Conservation (phyloP, 148 eudicot genomes). For the Cornus florida region DNA sequence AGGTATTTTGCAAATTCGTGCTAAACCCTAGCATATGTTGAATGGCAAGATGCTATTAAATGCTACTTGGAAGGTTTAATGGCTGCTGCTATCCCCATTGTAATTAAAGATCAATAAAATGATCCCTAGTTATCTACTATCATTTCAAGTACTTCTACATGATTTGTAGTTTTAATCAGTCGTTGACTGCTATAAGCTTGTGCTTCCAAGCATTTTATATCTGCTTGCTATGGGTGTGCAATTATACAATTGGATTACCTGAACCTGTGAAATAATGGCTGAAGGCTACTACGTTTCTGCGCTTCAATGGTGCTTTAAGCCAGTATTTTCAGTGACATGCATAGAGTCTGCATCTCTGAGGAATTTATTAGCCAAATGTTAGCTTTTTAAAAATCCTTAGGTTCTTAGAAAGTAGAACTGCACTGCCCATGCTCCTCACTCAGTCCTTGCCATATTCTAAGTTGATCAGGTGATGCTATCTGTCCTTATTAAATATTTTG, state of each 20-base stretch:
- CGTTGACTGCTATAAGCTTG: slow-evolving; percentile 1
- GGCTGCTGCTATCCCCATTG: not conserved
- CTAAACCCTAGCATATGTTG: not conserved
- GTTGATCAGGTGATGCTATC: not conserved
- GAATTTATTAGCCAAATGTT: not conserved
- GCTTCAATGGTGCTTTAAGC: not conserved
- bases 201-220: slow-evolving; percentile 5
- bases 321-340: not conserved
- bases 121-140: not conserved
- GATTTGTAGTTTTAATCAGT: not conserved
- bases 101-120: not conserved
- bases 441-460: slow-evolving; percentile 2
- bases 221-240: not conserved
- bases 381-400: not conserved
- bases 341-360: not conserved
- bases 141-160: not conserved
- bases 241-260: too few species aligned
- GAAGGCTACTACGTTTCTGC: not conserved
- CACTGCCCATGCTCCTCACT: not conserved
- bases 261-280: too few species aligned
- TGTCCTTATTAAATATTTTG: not conserved
- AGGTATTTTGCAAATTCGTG: too few species aligned
- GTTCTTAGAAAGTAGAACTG: not conserved
- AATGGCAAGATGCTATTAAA: not conserved
- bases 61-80: too few species aligned